Percentiles rank a stretch among this genome's conserved stretches.
Conservation (phyloP, 2,329 filamentous ascomycete genomes). For the Penicillium janthinellum region DNA sequence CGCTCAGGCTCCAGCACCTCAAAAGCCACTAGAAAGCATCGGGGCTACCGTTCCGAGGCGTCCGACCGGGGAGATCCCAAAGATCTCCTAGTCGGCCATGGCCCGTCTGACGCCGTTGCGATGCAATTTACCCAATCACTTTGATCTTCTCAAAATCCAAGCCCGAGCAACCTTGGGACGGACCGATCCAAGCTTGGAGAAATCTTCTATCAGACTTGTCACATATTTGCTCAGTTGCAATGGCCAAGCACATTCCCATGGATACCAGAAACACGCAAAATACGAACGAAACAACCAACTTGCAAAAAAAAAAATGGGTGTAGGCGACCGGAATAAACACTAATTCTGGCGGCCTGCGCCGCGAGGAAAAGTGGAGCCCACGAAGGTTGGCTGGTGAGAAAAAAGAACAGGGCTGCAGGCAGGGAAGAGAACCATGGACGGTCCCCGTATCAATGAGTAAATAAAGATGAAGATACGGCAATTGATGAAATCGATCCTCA, state of each 20-base stretch:
- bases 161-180: neutral
- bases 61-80: conserved; percentile 18
- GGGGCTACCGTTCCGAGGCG: conserved; percentile 17
- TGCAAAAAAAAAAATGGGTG: neutral
- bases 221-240: neutral
- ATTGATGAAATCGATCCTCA: neutral
- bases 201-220: neutral
- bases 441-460: neutral
- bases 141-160: neutral
- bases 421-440: neutral
- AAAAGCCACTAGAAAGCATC: conserved; percentile 13
- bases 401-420: neutral
- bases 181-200: neutral
- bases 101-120: neutral
- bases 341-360: conserved; percentile 25
- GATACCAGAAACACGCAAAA: conserved; percentile 1
- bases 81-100: conserved; percentile 4
- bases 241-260: neutral
- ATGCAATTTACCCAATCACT: neutral
- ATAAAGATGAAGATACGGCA: neutral
- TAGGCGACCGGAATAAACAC: conserved; percentile 17
- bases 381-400: neutral
- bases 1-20: conserved; percentile 1
- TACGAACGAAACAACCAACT: neutral
- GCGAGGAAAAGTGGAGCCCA: conserved; percentile 21